phyloP scores from a whole-genome alignment of 345 rosid species.

The Erodium maritimum region DNA sequence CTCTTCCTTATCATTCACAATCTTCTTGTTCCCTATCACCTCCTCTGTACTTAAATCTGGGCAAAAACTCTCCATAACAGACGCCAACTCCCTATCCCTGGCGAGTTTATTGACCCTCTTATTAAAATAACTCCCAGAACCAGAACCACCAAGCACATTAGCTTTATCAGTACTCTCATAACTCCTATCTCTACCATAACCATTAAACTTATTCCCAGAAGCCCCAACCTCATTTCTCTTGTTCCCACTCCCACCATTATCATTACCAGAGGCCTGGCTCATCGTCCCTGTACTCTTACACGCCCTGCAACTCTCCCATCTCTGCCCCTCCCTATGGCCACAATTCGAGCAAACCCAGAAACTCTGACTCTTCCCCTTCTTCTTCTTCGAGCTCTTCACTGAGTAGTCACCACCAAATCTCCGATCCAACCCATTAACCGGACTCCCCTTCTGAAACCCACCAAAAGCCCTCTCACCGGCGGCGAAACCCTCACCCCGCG shows the following conservation, averaged over 20 bases:
- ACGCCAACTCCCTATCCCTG: not conserved
- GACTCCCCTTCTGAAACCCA: not conserved
- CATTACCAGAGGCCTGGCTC: conserved; percentile 34
- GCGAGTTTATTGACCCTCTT: not conserved
- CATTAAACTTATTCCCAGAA: conserved; percentile 18
- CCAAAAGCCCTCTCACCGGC: not conserved
- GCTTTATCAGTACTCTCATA: not conserved
- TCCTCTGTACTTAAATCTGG: not conserved
- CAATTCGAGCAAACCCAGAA: conserved; percentile 68
- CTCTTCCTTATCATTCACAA: not conserved
- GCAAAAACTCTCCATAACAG: not conserved
- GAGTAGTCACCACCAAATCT: conserved; percentile 15
- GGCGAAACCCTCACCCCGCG: not conserved
- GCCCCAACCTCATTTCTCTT: conserved; percentile 21
- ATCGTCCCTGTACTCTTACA: conserved; percentile 49
- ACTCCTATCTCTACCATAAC: not conserved
- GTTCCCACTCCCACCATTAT: conserved; percentile 15
- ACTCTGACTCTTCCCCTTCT: conserved; percentile 29
- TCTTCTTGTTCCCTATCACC: not conserved
- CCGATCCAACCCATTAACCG: not conserved
- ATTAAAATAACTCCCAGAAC: not conserved
- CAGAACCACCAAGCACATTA: not conserved
- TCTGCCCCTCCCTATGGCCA: conserved; percentile 60
- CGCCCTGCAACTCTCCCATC: conserved; percentile 79
- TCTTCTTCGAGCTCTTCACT: too few species aligned